Conservation (phyloP, 768 basidiomycete genomes). For the Pleurotus tuber-regium region DNA sequence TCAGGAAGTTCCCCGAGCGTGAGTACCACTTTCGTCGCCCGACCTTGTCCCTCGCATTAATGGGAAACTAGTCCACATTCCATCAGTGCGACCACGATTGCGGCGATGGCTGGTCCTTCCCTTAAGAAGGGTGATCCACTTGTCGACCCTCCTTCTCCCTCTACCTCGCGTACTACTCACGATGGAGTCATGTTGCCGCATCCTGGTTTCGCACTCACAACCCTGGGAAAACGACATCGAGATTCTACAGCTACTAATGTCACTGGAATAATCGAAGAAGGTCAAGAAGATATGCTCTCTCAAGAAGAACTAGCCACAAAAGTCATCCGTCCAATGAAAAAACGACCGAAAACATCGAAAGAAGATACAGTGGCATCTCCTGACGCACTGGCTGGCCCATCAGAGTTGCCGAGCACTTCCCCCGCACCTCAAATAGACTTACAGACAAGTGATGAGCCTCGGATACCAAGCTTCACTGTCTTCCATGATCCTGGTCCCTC, state of each 20-base stretch:
- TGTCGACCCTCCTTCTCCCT: constrained; percentile 4
- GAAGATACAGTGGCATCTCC: background rate
- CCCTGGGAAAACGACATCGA: constrained; percentile 67
- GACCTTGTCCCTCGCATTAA: background rate
- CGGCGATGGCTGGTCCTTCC: constrained; percentile 4
- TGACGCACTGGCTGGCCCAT: background rate
- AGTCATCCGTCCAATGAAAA: constrained; percentile 46
- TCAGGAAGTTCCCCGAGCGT: constrained; percentile 6
- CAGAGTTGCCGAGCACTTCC: background rate
- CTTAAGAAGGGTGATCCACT: constrained; percentile 3
- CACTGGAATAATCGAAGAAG: constrained; percentile 39
- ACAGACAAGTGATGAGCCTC: constrained; percentile 21
- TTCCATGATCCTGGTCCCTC: constrained; percentile 41
- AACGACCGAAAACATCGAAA: constrained; percentile 43
- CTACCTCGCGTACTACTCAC: constrained; percentile 12
- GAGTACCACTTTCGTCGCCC: background rate
- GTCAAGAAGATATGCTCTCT: constrained; percentile 32
- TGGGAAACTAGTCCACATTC: background rate
- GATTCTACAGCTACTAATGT: constrained; percentile 45
- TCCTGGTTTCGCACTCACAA: constrained; percentile 41
- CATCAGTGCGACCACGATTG: constrained; percentile 7
- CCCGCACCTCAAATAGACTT: background rate
- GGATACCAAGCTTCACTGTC: constrained; percentile 43
- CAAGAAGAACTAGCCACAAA: constrained; percentile 36
- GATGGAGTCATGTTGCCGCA: constrained; percentile 21